Evolutionary conservation across 495 filamentous ascomycete genomes (phyloP).

Genomic region (Podospora pseudoanserina): DNA sequence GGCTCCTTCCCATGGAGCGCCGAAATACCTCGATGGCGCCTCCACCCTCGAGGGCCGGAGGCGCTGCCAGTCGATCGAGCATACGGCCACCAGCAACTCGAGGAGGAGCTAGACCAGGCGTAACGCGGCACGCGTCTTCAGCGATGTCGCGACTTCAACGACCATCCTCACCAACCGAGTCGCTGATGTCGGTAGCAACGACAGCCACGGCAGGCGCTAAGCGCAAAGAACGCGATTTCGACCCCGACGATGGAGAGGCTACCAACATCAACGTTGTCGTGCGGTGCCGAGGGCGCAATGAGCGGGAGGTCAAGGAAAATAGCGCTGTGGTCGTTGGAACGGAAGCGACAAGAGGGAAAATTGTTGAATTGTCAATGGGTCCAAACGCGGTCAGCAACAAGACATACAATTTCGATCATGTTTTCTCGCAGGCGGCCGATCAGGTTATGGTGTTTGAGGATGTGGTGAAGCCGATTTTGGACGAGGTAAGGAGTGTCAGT

Average conservation of each 20-base stretch:
- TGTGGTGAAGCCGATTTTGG: conserved; percentile 83
- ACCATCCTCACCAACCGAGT: conserved; percentile 61
- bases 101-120: conserved; percentile 14
- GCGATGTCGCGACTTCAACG: conserved; percentile 37
- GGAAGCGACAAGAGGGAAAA: conserved; percentile 78
- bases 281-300: conserved; percentile 85
- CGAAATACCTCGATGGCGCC: conserved; percentile 28
- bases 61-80: conserved; percentile 23
- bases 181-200: conserved; percentile 53
- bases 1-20: conserved; percentile 34
- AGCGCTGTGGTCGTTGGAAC: conserved; percentile 87
- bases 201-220: conserved; percentile 55
- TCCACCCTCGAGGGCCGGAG: conserved; percentile 10
- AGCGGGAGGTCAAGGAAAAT: conserved; percentile 88
- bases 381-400: conserved; percentile 91
- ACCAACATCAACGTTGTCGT: conserved; percentile 98
- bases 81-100: conserved; percentile 31
- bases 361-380: conserved; percentile 86
- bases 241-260: conserved; percentile 67
- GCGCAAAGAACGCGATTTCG: conserved; percentile 79
- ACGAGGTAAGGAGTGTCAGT: conserved; percentile 48
- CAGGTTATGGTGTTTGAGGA: conserved; percentile 91
- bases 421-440: conserved; percentile 93
- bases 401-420: conserved; percentile 92
- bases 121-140: conserved; percentile 21